Evolutionary conservation across 2,329 filamentous ascomycete species (phyloP), one percentile per base, ranked within the genome.

Genomic region (Pseudogymnoascus sp.): DNA sequence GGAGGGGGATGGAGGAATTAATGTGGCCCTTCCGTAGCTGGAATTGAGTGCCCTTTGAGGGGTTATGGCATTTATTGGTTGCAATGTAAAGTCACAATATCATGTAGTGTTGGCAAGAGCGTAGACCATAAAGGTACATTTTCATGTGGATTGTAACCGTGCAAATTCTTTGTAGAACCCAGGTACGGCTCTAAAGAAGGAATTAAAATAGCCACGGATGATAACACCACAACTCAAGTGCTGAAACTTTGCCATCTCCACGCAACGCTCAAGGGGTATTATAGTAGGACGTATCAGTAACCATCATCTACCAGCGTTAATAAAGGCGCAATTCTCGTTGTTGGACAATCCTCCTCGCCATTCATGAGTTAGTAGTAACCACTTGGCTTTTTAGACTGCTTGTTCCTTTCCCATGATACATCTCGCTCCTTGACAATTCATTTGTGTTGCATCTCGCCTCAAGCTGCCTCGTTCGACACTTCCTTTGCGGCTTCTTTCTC

Each of bases 401-500:
- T 26, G 14, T 7, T 40, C 22, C 12, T n/a, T 61, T 37, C n/a
- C 5, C 14, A 11, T 38, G 33, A 2, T 37, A 6, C 10, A 16
- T 35, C 11, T n/a, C 4, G 16, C 16, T 12, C 31, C 22, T 10
- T 37, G 14, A n/a, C 0, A 16, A 33, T 37, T 26, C n/a, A n/a
- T 22, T 6, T 12, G 22, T 22, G 19, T 35, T 60, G 28, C 6
- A 11, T 14, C 24, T 59, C 6, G 10, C 31, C 31, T 33, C 11
- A 31, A 8, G 28, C 28, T 65, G 38, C 24, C 28, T 22, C 40
- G 16, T 60, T 10, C n/a, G 26, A 6, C 12, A 31, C 19, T 56
- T 53, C 8, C 12, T 41, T 10, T n/a, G 26, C 22, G 22, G 22
- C 38, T 56, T 60, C 40, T 19, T 65, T 8, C 68, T 68, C 22